Percentiles rank a stretch among this genome's conserved stretches.
Conservation (phyloP, 2,329 filamentous ascomycete species). For the Colletotrichum horii region DNA sequence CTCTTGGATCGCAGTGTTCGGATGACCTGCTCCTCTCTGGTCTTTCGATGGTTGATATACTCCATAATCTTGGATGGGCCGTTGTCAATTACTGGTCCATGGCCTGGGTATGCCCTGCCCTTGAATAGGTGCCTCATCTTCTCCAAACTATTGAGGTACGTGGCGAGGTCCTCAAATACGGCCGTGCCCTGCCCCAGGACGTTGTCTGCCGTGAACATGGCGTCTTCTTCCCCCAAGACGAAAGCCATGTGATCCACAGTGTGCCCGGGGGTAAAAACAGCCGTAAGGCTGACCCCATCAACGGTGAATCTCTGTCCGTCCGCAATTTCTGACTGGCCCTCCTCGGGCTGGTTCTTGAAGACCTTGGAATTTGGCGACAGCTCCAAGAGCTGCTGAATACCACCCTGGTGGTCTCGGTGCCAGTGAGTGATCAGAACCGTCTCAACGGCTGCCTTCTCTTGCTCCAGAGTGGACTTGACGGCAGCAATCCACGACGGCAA, state of each 20-base stretch:
- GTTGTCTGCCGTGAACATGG: slow-evolving; percentile 89
- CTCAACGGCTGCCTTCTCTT: slow-evolving; percentile 73
- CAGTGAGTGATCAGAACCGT: slow-evolving; percentile 85
- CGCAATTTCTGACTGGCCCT: slow-evolving; percentile 50
- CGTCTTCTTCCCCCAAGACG: slow-evolving; percentile 76
- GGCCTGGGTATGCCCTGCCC: slow-evolving; percentile 83
- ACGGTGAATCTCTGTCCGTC: slow-evolving; percentile 61
- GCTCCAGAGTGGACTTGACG: slow-evolving; percentile 66
- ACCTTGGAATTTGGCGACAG: slow-evolving; percentile 68
- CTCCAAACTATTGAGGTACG: slow-evolving; percentile 72
- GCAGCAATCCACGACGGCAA: slow-evolving; percentile 73
- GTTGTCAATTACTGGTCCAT: slow-evolving; percentile 79
- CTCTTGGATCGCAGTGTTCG: slow-evolving; percentile 56
- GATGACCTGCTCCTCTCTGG: slow-evolving; percentile 81
- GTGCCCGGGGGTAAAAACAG: slow-evolving; percentile 70
- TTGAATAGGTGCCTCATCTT: slow-evolving; percentile 70
- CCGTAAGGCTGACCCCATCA: slow-evolving; percentile 70
- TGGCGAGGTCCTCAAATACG: slow-evolving; percentile 78
- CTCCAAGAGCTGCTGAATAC: slow-evolving; percentile 71
- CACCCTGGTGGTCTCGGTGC: slow-evolving; percentile 86
- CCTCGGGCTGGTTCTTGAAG: slow-evolving; percentile 68
- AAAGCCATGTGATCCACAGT: slow-evolving; percentile 84
- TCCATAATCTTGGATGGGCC: slow-evolving; percentile 75
- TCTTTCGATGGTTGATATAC: slow-evolving; percentile 82
- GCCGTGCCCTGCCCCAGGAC: slow-evolving; percentile 86